Conservation (phyloP, 1,284 basidiomycete genomes). For the Trichosporon sp. region DNA sequence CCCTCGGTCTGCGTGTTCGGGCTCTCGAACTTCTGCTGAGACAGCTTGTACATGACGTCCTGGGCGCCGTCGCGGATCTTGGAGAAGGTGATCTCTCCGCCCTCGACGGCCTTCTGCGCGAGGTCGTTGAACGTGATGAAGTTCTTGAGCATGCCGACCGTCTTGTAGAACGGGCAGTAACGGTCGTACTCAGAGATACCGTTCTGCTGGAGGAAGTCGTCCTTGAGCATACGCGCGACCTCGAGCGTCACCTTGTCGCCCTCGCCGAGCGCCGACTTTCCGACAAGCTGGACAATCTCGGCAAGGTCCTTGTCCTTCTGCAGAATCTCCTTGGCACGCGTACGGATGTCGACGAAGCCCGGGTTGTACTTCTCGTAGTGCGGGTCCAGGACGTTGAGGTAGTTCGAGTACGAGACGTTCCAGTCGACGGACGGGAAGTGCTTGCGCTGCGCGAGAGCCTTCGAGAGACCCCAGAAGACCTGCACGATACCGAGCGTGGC, state of each 20-base stretch:
- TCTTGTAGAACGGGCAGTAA: slow-evolving; percentile 98
- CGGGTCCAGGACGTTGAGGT: slow-evolving; percentile 88
- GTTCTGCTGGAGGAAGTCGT: slow-evolving; percentile 98
- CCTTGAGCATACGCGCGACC: slow-evolving; percentile 90
- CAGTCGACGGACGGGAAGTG: slow-evolving; percentile 98
- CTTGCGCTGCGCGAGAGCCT: slow-evolving; percentile 76
- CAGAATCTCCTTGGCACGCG: slow-evolving; percentile 88
- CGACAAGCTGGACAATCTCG: slow-evolving; percentile 98
- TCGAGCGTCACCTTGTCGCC: slow-evolving; percentile 98
- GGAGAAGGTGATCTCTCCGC: slow-evolving; percentile 76
- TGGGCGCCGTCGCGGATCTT: slow-evolving; percentile 81
- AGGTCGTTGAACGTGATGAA: slow-evolving; percentile 89
- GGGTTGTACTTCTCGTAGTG: slow-evolving; percentile 88
- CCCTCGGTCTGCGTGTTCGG: slow-evolving; percentile 69
- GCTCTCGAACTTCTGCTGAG: slow-evolving; percentile 96
- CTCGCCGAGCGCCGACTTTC: slow-evolving; percentile 95
- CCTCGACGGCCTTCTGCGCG: slow-evolving; percentile 73
- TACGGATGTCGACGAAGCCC: slow-evolving; percentile 87
- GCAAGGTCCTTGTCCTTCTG: slow-evolving; percentile 98
- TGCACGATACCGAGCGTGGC: slow-evolving; percentile 98
- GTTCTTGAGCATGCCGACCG: slow-evolving; percentile 89
- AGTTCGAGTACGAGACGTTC: slow-evolving; percentile 98
- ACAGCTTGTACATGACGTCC: slow-evolving; percentile 91
- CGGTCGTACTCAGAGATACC: slow-evolving; percentile 97
- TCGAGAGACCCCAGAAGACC: slow-evolving; percentile 63